These are phyloP conservation scores for Calonectria fujianensis DNA, from an alignment of 2,329 filamentous ascomycete species.

Conservation along the genomic window DNA sequence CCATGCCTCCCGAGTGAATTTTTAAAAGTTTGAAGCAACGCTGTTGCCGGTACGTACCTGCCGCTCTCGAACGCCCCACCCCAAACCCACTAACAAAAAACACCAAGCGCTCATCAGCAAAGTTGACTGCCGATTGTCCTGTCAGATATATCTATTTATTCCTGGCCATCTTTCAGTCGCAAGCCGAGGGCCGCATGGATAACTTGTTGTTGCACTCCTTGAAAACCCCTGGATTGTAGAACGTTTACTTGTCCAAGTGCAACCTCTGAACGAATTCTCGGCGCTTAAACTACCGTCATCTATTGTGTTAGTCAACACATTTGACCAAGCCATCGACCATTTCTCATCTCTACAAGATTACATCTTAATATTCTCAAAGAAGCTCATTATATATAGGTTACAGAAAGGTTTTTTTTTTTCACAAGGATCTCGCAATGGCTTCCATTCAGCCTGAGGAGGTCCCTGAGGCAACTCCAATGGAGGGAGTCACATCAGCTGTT, in stretches of 20 bases:
- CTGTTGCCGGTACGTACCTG: constrained; percentile 47
- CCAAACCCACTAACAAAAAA: constrained; percentile 48
- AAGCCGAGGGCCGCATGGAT: background rate
- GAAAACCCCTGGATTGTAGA: background rate
- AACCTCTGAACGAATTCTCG: background rate
- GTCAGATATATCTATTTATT: constrained; percentile 18
- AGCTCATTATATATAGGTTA: background rate
- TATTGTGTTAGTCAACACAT: constrained; percentile 34
- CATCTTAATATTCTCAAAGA: background rate
- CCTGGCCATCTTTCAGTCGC: constrained; percentile 4
- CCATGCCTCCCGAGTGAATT: constrained; percentile 36
- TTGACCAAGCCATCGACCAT: background rate
- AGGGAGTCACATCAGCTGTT: constrained; percentile 30
- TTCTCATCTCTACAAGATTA: background rate
- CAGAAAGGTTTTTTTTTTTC: background rate
- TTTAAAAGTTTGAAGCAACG: constrained; percentile 22
- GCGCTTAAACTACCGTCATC: background rate
- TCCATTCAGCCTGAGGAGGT: constrained; percentile 33
- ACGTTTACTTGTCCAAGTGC: background rate
- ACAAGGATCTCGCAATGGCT: constrained; percentile 32
- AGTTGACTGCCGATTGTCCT: background rate
- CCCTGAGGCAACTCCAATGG: constrained; percentile 34
- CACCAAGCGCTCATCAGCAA: constrained; percentile 26
- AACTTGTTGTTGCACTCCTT: background rate
- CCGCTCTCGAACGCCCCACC: constrained; percentile 9